Evolutionary conservation across 2,329 filamentous ascomycete genomes (phyloP), one percentile per base, ranked within the genome.

Genomic region (Ascochyta fabae): DNA sequence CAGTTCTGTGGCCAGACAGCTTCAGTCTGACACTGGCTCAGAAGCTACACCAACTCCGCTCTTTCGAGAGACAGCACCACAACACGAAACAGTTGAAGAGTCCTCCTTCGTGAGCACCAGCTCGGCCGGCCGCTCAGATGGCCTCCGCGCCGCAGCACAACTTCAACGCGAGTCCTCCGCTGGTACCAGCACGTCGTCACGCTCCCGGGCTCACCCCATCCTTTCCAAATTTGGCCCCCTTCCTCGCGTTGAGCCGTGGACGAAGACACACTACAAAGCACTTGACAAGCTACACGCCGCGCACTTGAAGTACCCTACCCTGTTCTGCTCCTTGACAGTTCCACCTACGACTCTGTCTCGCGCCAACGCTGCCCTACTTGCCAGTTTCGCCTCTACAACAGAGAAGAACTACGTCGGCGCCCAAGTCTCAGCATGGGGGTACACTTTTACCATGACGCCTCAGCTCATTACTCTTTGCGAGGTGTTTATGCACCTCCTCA

Each of bases 201-300:
- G 36, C 6, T 3, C 58, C 34, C 55, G 61, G n/a, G 58, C 55
- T 2, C 72, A 74, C 34, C 74, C 73, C 0, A 59, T 69, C 6
- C 60, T 67, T 8, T 40, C 59, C 13, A 63, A 67, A 38, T 63
- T 70, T 45, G 45, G 60, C 5, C 60, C 63, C 7, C 64, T 78
- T 0, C 75, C 75, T 7, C 69, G 67, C 26, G 36, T 72, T 16
- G 68, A 75, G 39, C 75, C 75, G 4, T 78, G 75, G 73, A 77
- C 75, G 31, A 72, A 72, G 35, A 75, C 75, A 0, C 75, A 78
- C 57, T 78, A 75, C 63, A 72, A 72, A 24, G 65, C 66, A 4
- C 69, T 78, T 33, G 74, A 77, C 56, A 58, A 60, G 13, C 66
- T 78, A 7, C 76, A 71, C 60, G 57, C 68, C 23, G 60, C 64